Evolutionary conservation across 2,329 filamentous ascomycete genomes (phyloP).

Genomic region (Ceratocystiopsis brevicomis): DNA sequence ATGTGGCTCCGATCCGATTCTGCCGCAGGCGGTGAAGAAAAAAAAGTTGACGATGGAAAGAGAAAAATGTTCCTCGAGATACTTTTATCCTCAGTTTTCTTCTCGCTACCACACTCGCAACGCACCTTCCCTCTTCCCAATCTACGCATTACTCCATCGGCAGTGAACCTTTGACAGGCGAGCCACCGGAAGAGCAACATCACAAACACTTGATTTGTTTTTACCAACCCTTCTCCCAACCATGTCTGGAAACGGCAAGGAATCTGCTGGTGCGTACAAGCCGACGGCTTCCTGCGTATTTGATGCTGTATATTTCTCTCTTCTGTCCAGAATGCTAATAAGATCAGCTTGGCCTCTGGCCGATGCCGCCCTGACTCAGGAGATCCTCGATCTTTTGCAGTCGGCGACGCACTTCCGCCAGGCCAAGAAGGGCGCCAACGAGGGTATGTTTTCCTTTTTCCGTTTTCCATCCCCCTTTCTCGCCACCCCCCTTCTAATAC

Average conservation of each 20-base stretch:
- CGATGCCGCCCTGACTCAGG: slow-evolving; percentile 23
- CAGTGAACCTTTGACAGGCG: slow-evolving; percentile 7
- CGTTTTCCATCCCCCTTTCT: background rate
- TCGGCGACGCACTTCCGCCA: slow-evolving; percentile 51
- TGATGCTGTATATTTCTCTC: too few species aligned
- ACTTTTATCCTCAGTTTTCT: too few species aligned
- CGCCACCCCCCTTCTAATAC: too few species aligned
- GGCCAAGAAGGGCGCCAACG: slow-evolving; percentile 80
- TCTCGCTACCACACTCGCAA: too few species aligned
- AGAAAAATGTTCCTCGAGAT: too few species aligned
- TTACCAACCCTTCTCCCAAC: background rate
- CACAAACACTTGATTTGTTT: background rate
- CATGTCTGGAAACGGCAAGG: slow-evolving; percentile 5
- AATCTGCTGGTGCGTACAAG: slow-evolving; percentile 5
- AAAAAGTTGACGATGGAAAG: too few species aligned
- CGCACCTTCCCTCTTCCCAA: too few species aligned
- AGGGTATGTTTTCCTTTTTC: slow-evolving; percentile 18
- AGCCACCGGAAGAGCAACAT: slow-evolving; percentile 1
- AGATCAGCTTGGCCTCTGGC: slow-evolving; percentile 12
- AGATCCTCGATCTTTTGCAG: slow-evolving; percentile 69
- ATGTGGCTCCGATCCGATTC: too few species aligned
- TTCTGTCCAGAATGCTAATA: background rate
- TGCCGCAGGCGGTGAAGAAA: too few species aligned
- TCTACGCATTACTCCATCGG: background rate
- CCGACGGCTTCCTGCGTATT: background rate